Percentiles rank a stretch among this genome's conserved stretches.
These are phyloP conservation scores for Paramecium octaurelia DNA, from an alignment of 73 alveolate genomes.

Conservation along the genomic window DNA sequence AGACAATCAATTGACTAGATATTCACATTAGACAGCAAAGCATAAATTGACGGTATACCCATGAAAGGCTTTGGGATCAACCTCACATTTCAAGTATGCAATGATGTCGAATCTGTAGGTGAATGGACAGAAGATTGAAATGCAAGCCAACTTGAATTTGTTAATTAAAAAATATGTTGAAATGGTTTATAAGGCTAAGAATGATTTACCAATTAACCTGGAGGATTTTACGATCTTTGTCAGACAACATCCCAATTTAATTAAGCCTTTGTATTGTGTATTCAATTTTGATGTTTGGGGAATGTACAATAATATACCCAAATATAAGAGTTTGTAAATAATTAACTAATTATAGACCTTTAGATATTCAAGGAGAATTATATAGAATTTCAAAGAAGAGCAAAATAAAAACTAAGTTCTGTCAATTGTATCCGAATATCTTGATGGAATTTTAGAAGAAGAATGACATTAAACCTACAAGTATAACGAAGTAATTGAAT, in stretches of 20 bases:
- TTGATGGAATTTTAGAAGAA: background rate
- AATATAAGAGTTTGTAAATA: background rate
- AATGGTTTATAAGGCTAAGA: background rate
- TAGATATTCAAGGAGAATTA: background rate
- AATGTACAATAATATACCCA: background rate
- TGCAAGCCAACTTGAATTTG: background rate
- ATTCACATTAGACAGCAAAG: background rate
- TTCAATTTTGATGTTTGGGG: conserved; percentile 33
- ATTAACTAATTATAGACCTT: background rate
- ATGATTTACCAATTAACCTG: background rate
- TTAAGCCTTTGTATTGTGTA: background rate
- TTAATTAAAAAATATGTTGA: background rate
- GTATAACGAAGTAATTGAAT: background rate
- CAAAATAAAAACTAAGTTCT: background rate
- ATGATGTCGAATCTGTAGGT: background rate
- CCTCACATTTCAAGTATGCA: background rate
- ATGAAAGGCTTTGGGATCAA: background rate
- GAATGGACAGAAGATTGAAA: background rate
- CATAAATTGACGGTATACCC: background rate
- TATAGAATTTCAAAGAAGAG: background rate
- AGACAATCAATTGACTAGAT: background rate
- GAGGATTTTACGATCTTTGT: background rate
- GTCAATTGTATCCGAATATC: background rate
- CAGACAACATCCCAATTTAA: background rate
- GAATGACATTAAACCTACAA: background rate